Evolutionary conservation across 305 asterid genomes (phyloP), one percentile per base, ranked within the genome.

Genomic region (Euphrasia arctica): DNA sequence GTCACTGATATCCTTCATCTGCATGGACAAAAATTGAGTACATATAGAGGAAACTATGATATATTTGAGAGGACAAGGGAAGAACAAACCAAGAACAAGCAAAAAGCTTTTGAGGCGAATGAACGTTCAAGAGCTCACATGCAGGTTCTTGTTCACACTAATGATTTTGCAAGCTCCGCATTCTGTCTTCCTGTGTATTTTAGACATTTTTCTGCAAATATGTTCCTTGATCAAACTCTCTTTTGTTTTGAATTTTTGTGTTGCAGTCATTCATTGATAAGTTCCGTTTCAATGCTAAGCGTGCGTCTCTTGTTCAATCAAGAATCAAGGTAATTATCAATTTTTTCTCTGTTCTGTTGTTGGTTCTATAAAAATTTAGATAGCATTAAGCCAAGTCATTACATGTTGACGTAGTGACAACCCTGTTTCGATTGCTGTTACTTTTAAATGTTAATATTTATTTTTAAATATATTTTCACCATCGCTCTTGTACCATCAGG

Each of bases 241-340:
- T 67, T 34, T 3, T 51, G 51, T 52, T 22, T 68, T 59, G 71
- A 41, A 61, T 13, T 70, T 32, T 36, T 70, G 28, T 71, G 62
- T 74, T 75, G 84, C 95, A 93, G 99, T 25, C 88, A 49, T 93
- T 93, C 77, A 86, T 93, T 75, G 97, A 93, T 77, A 93, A 93
- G 86, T 93, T 93, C 77, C 96, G 99, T 22, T 93, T 80, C 75
- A 93, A 93, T 72, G 99, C 99, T 15, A 93, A 93, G 83, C 97
- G 97, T 68, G 97, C 97, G 41, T 88, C 99, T 73, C 99, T 93
- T 75, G 99, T 93, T 79, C 99, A 93, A 80, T 90, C 99, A 54
- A 93, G 99, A 82, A 93, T 93, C 74, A 93, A 93, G 97, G 99
- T 88, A 84, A 50, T 31, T 55, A 73, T 57, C 7, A 65, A 18